These are phyloP conservation scores for Thinopyrum elongatum DNA, from an alignment of 176 grass and related monocot species.

Conservation along the genomic window DNA sequence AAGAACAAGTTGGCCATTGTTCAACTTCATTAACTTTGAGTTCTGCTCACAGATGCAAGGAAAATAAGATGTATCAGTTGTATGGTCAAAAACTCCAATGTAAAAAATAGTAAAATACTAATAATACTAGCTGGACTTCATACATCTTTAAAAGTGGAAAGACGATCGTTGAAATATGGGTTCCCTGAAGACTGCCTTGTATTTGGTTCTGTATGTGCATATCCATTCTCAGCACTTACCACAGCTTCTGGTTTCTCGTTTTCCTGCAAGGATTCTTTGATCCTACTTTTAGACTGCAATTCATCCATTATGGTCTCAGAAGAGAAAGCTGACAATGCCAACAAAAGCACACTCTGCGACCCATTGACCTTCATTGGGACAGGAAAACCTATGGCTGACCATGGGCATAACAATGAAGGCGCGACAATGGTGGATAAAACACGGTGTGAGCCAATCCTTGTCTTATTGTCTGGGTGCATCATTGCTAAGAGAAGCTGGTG, in stretches of 20 bases:
- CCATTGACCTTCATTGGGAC: slow-evolving; percentile 54
- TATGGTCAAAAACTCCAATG: background rate
- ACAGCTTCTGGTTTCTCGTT: slow-evolving; percentile 39
- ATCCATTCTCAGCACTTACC: slow-evolving; percentile 28
- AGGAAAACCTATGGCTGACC: slow-evolving; percentile 66
- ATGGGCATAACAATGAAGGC: slow-evolving; percentile 60
- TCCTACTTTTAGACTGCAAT: slow-evolving; percentile 16
- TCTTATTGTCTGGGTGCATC: slow-evolving; percentile 83
- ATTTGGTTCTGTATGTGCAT: slow-evolving; percentile 30
- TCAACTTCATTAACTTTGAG: slow-evolving; percentile 75
- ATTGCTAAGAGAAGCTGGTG: slow-evolving; percentile 91
- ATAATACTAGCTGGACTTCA: slow-evolving; percentile 13
- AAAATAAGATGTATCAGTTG: slow-evolving; percentile 26
- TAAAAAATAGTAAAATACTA: background rate
- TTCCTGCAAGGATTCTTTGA: slow-evolving; percentile 31
- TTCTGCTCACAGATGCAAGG: slow-evolving; percentile 45
- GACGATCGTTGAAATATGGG: slow-evolving; percentile 19
- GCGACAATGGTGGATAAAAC: slow-evolving; percentile 67
- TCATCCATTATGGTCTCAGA: slow-evolving; percentile 43
- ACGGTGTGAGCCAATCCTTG: slow-evolving; percentile 88
- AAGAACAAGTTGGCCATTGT: slow-evolving; percentile 70
- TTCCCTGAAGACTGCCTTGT: slow-evolving; percentile 27
- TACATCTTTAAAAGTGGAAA: slow-evolving; percentile 36
- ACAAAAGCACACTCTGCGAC: slow-evolving; percentile 48
- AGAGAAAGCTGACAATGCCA: slow-evolving; percentile 77